Conservation (phyloP, 345 rosid genomes). For the Eucalyptus sp. region DNA sequence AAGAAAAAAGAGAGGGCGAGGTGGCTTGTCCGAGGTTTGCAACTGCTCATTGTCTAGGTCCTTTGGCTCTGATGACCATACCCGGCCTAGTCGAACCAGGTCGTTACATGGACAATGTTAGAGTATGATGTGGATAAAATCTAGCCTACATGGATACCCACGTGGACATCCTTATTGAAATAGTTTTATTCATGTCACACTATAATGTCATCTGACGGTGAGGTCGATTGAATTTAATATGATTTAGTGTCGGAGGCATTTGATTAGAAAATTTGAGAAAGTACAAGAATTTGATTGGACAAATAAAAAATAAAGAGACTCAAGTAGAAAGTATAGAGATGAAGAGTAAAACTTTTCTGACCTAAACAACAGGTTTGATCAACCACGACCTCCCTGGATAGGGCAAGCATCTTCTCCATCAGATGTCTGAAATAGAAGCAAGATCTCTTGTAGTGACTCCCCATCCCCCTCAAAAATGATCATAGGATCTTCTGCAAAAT, state of each 20-base stretch:
- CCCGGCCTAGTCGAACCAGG: rapidly evolving
- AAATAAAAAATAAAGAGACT: neutral
- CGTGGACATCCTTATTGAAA: neutral
- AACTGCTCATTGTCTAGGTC: neutral
- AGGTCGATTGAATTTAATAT: neutral
- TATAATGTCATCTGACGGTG: rapidly evolving
- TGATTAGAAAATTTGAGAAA: neutral
- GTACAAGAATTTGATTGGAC: neutral
- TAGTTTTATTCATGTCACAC: neutral
- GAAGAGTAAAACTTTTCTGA: neutral
- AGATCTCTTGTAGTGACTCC: neutral
- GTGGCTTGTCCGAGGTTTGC: neutral
- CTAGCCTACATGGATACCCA: neutral
- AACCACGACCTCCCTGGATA: neutral
- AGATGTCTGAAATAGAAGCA: neutral
- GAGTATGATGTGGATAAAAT: neutral
- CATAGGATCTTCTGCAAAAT: neutral
- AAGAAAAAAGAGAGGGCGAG: neutral
- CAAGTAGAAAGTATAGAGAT: neutral
- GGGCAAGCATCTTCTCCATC: neutral
- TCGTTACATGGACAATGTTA: neutral
- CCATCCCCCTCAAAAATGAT: neutral
- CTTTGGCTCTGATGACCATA: neutral
- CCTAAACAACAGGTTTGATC: neutral
- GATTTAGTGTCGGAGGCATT: neutral